Evolutionary conservation across 1,139 yeast species (phyloP).

Genomic region (Hyphopichia buzzinii): DNA sequence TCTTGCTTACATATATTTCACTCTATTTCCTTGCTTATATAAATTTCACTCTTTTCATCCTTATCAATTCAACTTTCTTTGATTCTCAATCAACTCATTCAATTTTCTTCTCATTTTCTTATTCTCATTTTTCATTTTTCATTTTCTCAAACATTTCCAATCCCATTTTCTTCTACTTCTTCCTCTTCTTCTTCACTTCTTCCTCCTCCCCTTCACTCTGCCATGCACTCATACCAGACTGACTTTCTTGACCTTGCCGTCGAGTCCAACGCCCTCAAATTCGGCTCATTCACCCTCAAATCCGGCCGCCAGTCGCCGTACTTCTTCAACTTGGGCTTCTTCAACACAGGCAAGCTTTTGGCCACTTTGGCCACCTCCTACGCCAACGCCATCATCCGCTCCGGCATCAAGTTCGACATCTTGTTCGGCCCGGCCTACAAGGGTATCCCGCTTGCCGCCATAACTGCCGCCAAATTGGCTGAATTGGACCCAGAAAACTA

Average conservation of each 20-base stretch:
- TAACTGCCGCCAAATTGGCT: constrained; percentile 86
- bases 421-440: constrained; percentile 97
- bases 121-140: too few relatives aligned
- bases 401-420: constrained; percentile 83
- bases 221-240: constrained; percentile 48
- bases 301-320: constrained; percentile 95
- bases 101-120: too few relatives aligned
- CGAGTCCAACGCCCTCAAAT: constrained; percentile 75
- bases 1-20: too few relatives aligned
- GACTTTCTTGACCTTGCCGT: constrained; percentile 78
- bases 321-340: constrained; percentile 90
- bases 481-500: constrained; percentile 83
- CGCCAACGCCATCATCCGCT: constrained; percentile 79
- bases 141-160: too few relatives aligned
- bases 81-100: too few relatives aligned
- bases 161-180: constrained; percentile 4
- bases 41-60: too few relatives aligned
- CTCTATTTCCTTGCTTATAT: too few relatives aligned
- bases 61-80: too few relatives aligned
- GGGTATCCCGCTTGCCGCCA: constrained; percentile 94
- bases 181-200: constrained; percentile 4
- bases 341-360: constrained; percentile 76
- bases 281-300: constrained; percentile 86
- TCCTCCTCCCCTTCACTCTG: constrained; percentile 1
- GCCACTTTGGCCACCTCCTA: constrained; percentile 82